phyloP scores from a whole-genome alignment of 2,329 filamentous ascomycete species.

The Trichoderma sp. region DNA sequence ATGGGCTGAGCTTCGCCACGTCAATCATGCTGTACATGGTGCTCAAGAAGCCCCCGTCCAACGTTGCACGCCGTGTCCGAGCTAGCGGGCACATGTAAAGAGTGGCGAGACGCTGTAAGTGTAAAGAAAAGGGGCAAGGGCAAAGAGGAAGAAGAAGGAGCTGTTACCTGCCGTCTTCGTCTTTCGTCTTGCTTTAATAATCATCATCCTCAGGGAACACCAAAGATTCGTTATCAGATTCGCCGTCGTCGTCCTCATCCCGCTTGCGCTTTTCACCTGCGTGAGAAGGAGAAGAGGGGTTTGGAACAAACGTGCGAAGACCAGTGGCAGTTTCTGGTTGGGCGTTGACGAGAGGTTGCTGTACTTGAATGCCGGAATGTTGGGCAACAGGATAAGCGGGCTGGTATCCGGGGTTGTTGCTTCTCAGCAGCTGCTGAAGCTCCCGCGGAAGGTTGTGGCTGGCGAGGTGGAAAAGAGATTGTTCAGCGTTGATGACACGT shows the following conservation, averaged over 20 bases:
- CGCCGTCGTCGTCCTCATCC: constrained; percentile 39
- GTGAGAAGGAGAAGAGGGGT: not conserved
- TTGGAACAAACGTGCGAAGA: not conserved
- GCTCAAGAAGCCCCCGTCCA: constrained; percentile 78
- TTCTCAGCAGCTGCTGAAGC: constrained; percentile 77
- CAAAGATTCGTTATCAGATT: constrained; percentile 1
- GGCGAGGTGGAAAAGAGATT: constrained; percentile 83
- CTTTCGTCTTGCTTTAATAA: not conserved
- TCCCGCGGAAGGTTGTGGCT: constrained; percentile 80
- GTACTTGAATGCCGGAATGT: constrained; percentile 33
- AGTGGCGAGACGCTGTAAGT: not conserved
- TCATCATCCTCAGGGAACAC: constrained; percentile 19
- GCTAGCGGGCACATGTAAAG: constrained; percentile 73
- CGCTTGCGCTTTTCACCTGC: constrained; percentile 36
- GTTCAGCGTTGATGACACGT: constrained; percentile 69
- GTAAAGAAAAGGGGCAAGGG: not conserved
- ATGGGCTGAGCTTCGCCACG: constrained; percentile 79
- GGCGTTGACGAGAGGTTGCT: not conserved
- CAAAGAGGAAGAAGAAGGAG: not conserved
- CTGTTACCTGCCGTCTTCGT: constrained; percentile 30
- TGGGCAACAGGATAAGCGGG: constrained; percentile 55
- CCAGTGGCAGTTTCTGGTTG: not conserved
- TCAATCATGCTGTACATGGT: constrained; percentile 97
- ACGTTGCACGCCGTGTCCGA: constrained; percentile 71
- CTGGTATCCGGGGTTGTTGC: not conserved